Evolutionary conservation across 1,139 yeast species (phyloP), one percentile per base, ranked within the genome.

Genomic region (Tardiomyces digboiensis): DNA sequence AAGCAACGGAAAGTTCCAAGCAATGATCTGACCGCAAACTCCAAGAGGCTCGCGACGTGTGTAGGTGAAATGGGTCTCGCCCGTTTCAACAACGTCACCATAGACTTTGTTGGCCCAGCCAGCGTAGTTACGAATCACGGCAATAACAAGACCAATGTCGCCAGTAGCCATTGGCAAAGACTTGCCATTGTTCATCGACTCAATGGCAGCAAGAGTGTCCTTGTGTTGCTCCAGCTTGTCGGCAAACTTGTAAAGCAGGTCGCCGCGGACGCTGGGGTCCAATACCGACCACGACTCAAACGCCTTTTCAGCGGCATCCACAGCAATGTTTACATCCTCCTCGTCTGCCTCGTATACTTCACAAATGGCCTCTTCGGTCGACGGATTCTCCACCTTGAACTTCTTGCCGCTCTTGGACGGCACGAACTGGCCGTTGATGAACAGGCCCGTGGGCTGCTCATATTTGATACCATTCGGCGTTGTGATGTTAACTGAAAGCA

Each of bases 1-100:
- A 62, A 83, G 70, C 52, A 85, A 67, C 53, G 94, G 94, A 78
- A 83, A 85, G 66, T 84, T 84, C 94, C 94, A 84, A 55, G 94
- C 93, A 55, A 84, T 81, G 54, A 82, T 80, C 63, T 80, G 85
- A 48, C 89, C 91, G 66, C 86, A 80, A 41, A 82, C 89, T 58
- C 89, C 89, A 53, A 82, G 62, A 49, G 91, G 87, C 66, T 82
- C 88, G 49, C 71, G 66, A 55, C 70, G 71, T 43, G 74, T 67
- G 65, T 76, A 81, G 55, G 76, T 78, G 61, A 80, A 76, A 66
- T 80, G 80, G 51, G 71, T 62, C 42, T 64, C 64, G 57, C 82
- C 84, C 52, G 83, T 78, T 60, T 82, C 84, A 52, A 83, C 75
- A 41, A 81, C 74, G 55, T 72, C 67, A 46, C 94, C 94, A 48